Conservation (phyloP, 75 land plant genomes). For the Selaginella tamariscina region DNA sequence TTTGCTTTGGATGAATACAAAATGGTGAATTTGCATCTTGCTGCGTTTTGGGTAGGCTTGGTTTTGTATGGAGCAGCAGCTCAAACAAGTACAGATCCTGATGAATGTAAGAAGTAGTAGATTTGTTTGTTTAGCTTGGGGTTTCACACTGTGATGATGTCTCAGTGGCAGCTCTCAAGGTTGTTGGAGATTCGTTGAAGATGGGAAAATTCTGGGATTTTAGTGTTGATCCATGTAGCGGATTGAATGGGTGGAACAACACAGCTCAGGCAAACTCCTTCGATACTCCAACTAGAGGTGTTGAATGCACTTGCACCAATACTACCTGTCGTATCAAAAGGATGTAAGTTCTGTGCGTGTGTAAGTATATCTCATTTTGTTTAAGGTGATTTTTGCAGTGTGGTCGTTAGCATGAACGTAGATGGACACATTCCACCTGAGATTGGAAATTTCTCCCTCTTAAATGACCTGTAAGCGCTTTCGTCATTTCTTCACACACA, state of each 20-base stretch:
- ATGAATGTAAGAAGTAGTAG: neutral
- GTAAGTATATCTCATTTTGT: neutral
- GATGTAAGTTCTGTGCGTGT: neutral
- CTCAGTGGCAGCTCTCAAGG: conserved; percentile 8
- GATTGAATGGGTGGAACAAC: conserved; percentile 6
- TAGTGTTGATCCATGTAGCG: conserved; percentile 8
- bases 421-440: conserved; percentile 6
- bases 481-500: neutral
- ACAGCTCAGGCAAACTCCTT: neutral
- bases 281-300: neutral
- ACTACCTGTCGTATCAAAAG: neutral
- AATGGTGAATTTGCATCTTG: too few relatives aligned
- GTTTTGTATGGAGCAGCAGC: conserved; percentile 5
- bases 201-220: neutral
- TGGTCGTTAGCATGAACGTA: conserved; percentile 6
- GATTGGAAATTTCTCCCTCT: neutral
- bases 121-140: neutral
- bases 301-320: neutral
- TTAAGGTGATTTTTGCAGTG: neutral
- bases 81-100: conserved; percentile 8
- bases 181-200: neutral
- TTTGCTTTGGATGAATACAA: too few relatives aligned
- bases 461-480: conserved; percentile 4
- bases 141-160: neutral
- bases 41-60: too few relatives aligned